These are phyloP conservation scores for Edaphochlamys debaryana DNA, from an alignment of 139 green algal genomes.

Conservation along the genomic window DNA sequence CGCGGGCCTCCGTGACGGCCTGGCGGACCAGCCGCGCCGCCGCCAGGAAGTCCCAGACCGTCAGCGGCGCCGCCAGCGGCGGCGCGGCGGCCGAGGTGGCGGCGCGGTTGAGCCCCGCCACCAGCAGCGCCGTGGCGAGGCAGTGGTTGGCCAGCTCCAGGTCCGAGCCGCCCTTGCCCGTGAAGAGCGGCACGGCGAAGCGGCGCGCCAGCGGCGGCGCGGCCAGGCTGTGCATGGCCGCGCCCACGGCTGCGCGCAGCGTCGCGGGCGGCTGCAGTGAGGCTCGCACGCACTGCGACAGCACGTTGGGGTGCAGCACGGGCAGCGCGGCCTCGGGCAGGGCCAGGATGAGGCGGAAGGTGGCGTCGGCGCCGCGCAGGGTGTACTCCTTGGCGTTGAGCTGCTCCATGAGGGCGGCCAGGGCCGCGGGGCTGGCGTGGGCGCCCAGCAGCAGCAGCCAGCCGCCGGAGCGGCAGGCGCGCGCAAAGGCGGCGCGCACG, in stretches of 20 bases:
- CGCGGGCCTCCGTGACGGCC: constrained; percentile 4
- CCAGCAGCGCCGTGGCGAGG: background rate
- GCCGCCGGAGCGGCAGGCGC: constrained; percentile 7
- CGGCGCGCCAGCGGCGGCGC: background rate
- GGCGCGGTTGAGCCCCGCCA: constrained; percentile 7
- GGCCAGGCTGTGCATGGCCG: constrained; percentile 21
- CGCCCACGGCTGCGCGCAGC: background rate
- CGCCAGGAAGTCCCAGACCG: constrained; percentile 24
- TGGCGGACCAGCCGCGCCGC: constrained; percentile 1
- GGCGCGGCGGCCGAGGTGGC: background rate
- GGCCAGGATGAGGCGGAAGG: constrained; percentile 38
- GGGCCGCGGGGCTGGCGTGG: constrained; percentile 6
- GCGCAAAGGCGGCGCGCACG: background rate
- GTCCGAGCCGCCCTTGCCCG: constrained; percentile 4
- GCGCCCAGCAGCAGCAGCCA: constrained; percentile 43
- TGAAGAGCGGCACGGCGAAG: constrained; percentile 14
- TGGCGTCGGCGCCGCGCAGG: constrained; percentile 19
- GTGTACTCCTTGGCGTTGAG: constrained; percentile 36
- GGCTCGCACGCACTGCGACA: constrained; percentile 15
- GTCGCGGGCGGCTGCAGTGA: constrained; percentile 27
- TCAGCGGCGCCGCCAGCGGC: constrained; percentile 13
- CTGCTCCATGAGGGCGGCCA: constrained; percentile 36
- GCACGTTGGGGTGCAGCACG: constrained; percentile 31
- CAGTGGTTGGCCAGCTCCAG: constrained; percentile 22
- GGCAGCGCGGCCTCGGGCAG: constrained; percentile 23